Conservation (phyloP, 352 stramenopile genomes). For the Globisporangium ultimum region DNA sequence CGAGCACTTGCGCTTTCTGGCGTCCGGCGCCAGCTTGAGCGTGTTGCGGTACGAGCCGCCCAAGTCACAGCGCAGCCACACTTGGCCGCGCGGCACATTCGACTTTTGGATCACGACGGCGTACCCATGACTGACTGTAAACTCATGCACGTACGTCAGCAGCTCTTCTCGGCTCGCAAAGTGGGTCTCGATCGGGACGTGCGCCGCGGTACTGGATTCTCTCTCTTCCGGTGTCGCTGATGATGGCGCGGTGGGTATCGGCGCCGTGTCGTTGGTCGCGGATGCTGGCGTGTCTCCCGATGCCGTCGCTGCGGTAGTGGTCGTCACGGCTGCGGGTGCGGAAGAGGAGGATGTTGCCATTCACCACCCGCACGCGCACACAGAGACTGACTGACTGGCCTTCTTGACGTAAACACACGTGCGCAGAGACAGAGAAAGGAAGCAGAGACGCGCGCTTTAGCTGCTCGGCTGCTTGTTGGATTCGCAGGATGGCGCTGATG, state of each 20-base stretch:
- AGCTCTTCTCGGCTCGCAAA: constrained; percentile 38
- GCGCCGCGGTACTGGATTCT: neutral
- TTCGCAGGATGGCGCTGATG: no score
- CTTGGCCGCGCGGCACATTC: constrained; percentile 38
- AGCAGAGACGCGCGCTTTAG: no score
- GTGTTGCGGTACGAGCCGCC: constrained; percentile 22
- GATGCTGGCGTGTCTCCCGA: constrained; percentile 8
- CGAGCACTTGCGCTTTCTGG: constrained; percentile 29
- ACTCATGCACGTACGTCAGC: constrained; percentile 32
- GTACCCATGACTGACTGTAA: constrained; percentile 34
- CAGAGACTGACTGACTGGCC: neutral
- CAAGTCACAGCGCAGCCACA: constrained; percentile 48
- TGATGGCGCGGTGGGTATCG: neutral
- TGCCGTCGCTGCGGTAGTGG: constrained; percentile 5
- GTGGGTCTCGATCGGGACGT: constrained; percentile 13
- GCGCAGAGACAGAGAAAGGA: neutral
- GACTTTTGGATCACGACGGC: constrained; percentile 46
- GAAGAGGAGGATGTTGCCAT: constrained; percentile 10
- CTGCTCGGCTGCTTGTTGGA: no score
- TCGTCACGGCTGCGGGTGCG: constrained; percentile 5
- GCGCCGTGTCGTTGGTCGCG: neutral
- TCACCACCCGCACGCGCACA: neutral
- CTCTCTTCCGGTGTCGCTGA: neutral
- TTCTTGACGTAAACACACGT: no score
- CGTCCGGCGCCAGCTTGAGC: neutral